Evolutionary conservation across 306 rosid genomes (phyloP).

Genomic region (Ochetophila trinervis): DNA sequence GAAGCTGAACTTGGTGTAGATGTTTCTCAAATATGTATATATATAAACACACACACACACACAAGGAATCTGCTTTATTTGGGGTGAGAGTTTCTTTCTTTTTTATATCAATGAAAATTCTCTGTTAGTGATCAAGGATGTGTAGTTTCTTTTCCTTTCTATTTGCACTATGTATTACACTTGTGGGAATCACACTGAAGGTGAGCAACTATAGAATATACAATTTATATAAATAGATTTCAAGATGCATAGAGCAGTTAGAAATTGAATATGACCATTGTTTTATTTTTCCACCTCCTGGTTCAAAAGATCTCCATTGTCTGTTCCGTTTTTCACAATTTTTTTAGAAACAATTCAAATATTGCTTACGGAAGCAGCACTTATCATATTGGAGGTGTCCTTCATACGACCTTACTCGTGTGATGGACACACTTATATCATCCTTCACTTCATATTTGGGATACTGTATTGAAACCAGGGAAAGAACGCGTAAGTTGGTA

Average conservation of each 20-base stretch:
- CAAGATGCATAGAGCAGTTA: not conserved
- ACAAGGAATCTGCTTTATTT: constrained; percentile 46
- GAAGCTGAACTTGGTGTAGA: constrained; percentile 56
- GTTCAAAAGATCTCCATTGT: constrained; percentile 51
- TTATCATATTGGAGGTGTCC: constrained; percentile 80
- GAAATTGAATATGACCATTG: not conserved
- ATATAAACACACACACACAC: too few species aligned
- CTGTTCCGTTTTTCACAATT: constrained; percentile 45
- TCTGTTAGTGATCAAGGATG: not conserved
- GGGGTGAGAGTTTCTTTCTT: too few species aligned
- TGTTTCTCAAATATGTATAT: constrained; percentile 57
- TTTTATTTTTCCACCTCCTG: constrained; percentile 32
- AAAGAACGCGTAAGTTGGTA: constrained; percentile 41
- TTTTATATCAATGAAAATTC: too few species aligned
- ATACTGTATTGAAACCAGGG: constrained; percentile 59
- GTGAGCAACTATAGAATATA: not conserved
- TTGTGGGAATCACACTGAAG: not conserved
- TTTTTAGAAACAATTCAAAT: constrained; percentile 61
- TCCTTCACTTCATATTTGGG: constrained; percentile 57
- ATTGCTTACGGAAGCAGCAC: constrained; percentile 65
- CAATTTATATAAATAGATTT: not conserved
- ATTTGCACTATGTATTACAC: not conserved
- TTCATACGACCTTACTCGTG: constrained; percentile 53
- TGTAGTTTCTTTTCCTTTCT: not conserved
- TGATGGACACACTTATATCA: constrained; percentile 27